These are phyloP conservation scores for Sphagnum contortum DNA, from an alignment of 225 moss, liverwort and hornwort genomes.

Conservation along the genomic window DNA sequence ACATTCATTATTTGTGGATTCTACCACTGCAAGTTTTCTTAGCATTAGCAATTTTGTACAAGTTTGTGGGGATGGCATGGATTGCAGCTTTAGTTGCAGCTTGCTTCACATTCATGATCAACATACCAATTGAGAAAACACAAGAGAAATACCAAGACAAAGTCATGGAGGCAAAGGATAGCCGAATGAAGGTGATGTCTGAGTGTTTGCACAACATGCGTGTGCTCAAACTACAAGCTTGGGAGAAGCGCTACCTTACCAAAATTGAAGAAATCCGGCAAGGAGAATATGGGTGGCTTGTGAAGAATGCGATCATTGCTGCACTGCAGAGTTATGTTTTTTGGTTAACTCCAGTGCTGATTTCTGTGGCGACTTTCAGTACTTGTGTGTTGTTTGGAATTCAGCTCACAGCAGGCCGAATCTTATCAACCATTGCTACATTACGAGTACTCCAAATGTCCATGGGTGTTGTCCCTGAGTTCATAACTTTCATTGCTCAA, in stretches of 20 bases:
- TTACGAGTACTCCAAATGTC: conserved; percentile 24
- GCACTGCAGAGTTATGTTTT: conserved; percentile 18
- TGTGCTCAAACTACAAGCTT: conserved; percentile 40
- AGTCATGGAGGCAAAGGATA: conserved; percentile 62
- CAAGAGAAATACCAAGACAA: conserved; percentile 45
- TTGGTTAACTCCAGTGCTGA: conserved; percentile 30
- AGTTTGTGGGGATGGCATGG: conserved; percentile 41
- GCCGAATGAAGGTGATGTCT: conserved; percentile 60
- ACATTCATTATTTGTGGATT: conserved; percentile 48
- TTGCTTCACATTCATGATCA: conserved; percentile 29
- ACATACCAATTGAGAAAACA: conserved; percentile 30
- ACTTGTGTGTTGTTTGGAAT: conserved; percentile 19
- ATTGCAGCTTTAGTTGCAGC: conserved; percentile 40
- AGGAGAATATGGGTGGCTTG: conserved; percentile 19
- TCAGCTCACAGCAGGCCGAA: conserved; percentile 27
- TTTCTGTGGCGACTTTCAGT: conserved; percentile 24
- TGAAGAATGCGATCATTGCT: conserved; percentile 10
- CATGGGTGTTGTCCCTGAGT: conserved; percentile 17
- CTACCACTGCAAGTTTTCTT: conserved; percentile 54
- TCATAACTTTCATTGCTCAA: conserved; percentile 21
- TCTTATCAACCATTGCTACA: conserved; percentile 34
- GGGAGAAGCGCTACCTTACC: conserved; percentile 23
- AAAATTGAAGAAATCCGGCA: conserved; percentile 20
- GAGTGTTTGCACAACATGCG: conserved; percentile 48
- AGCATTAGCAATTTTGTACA: conserved; percentile 45